These are phyloP conservation scores for Rhizopogon sp. DNA, from an alignment of 768 basidiomycete species.

Conservation along the genomic window DNA sequence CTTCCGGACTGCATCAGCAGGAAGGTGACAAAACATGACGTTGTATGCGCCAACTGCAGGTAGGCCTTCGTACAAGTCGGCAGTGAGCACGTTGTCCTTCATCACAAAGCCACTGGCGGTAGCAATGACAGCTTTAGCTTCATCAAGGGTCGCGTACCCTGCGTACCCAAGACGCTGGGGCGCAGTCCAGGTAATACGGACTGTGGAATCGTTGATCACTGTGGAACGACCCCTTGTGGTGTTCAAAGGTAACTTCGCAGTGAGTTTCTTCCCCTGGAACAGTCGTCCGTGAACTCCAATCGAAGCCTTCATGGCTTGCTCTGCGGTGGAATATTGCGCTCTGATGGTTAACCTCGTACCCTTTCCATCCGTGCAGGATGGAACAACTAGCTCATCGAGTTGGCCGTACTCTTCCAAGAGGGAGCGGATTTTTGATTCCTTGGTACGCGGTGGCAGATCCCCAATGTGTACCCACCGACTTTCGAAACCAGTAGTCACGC, in stretches of 20 bases:
- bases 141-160: slow-evolving; percentile 48
- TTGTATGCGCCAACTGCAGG: slow-evolving; percentile 56
- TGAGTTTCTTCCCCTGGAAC: slow-evolving; percentile 35
- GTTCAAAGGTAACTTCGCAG: slow-evolving; percentile 41
- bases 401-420: slow-evolving; percentile 45
- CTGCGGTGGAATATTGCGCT: slow-evolving; percentile 43
- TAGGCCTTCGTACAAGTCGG: slow-evolving; percentile 47
- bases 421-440: slow-evolving; percentile 27
- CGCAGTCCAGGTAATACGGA: slow-evolving; percentile 56
- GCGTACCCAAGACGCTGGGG: slow-evolving; percentile 55
- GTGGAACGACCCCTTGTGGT: slow-evolving; percentile 31
- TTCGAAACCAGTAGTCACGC: slow-evolving; percentile 64
- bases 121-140: slow-evolving; percentile 48
- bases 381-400: slow-evolving; percentile 34
- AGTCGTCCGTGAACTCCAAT: slow-evolving; percentile 42
- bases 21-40: slow-evolving; percentile 54
- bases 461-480: slow-evolving; percentile 54
- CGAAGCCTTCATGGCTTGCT: slow-evolving; percentile 50
- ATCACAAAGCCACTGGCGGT: slow-evolving; percentile 32
- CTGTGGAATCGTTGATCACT: slow-evolving; percentile 45
- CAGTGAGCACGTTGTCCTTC: slow-evolving; percentile 39
- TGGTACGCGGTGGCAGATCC: slow-evolving; percentile 39
- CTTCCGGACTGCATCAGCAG: slow-evolving; percentile 35
- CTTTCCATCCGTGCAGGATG: slow-evolving; percentile 9
- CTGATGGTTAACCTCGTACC: slow-evolving; percentile 26